Conservation (phyloP, 495 filamentous ascomycete species). For the Amniculicola lignicola region DNA sequence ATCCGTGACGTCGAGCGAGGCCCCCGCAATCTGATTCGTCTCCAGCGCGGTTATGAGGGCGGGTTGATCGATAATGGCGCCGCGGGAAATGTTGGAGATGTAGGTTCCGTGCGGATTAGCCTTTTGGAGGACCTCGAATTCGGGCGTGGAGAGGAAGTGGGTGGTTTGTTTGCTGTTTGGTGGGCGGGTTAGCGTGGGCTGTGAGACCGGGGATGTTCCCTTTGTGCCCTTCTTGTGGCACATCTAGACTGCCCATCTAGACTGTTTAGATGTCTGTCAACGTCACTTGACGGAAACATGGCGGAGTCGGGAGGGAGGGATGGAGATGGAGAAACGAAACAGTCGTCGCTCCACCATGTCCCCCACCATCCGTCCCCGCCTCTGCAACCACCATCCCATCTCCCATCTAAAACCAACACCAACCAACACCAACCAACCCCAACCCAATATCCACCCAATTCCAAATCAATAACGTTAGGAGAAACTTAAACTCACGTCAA, state of each 20-base stretch:
- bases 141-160: conserved; percentile 58
- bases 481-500: conserved; percentile 54
- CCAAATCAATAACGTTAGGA: background rate
- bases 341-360: too few relatives aligned
- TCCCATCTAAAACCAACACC: background rate
- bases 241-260: too few relatives aligned
- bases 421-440: background rate
- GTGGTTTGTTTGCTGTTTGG: conserved; percentile 52
- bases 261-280: too few relatives aligned
- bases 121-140: conserved; percentile 61
- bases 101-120: conserved; percentile 65
- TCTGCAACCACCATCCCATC: too few relatives aligned
- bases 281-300: too few relatives aligned
- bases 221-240: too few relatives aligned
- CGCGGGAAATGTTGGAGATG: conserved; percentile 76
- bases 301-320: too few relatives aligned
- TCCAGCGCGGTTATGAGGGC: conserved; percentile 64
- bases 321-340: too few relatives aligned
- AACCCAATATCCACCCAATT: background rate
- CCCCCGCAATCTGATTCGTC: conserved; percentile 55
- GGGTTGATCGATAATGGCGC: conserved; percentile 65
- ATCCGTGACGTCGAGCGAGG: conserved; percentile 82
- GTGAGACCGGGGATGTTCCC: background rate
- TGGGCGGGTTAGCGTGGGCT: conserved; percentile 10
- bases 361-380: too few relatives aligned